Base-by-base conservation (phyloP, 345 rosid species). In the Hirschfeldia incana region DNA sequence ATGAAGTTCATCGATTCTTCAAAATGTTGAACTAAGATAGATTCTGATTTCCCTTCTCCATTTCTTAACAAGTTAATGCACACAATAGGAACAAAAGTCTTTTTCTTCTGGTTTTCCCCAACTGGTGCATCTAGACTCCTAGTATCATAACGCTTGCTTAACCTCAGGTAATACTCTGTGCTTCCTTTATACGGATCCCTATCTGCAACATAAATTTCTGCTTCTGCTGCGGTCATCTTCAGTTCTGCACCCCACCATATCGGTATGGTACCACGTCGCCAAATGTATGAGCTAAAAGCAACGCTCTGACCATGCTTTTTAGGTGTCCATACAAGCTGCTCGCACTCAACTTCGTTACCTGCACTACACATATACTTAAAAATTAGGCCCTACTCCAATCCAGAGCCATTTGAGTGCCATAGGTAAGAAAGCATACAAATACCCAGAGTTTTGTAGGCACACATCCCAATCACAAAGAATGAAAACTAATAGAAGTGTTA, bases 171-270 rank as follows among this genome's bases (percentile, higher is more conserved):
- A 82, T 95, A 93, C 83, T 89, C 86, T 17, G 85, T 64, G 73
- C 99, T 95, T 79, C 99, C 98, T 86, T 89, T 93, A 81, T 93
- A 95, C 2, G 99, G 98, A 83, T 90, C 96, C 67, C 67, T 86
- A 79, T 86, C 91, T 63, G 96, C 86, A 83, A 95, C 94, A 89
- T 91, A 91, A 70, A 93, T 95, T 80, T 93, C 99, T 69, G 99
- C 99, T 85, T 95, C 99, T 66, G 96, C 93, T 26, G 98, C 92
- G 33, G 94, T 93, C 36, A 94, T 83, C 85, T 93, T 95, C 76
- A 95, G 72, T 74, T 95, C 98, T 53, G 99, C 98, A 86, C 99
- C 97, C 99, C 99, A 93, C 99, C 99, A 95, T 33, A 95, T 93
- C 11, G 99, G 98, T 55, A 93, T 93, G 55, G 99, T 93, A 76